Base-by-base conservation (phyloP, 2,329 filamentous ascomycete genomes). In the Lasiodiplodia citricola region DNA sequence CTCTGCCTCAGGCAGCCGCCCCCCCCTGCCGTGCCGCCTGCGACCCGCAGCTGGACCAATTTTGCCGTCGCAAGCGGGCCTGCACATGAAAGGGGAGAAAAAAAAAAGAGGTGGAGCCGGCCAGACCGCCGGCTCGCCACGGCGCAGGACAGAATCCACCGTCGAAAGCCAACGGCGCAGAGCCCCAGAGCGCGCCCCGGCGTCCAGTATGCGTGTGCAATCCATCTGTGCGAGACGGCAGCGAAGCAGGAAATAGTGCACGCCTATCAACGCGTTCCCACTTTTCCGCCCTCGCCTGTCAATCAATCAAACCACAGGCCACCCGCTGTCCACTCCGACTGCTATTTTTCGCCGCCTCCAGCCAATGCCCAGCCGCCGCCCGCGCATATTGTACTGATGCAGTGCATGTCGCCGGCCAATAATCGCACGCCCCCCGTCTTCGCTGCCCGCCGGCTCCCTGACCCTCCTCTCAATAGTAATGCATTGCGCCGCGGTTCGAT, bases 281-380 rank as follows among this genome's bases (percentile, higher is more conserved):
- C 58, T 63, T 63, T 63, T 63, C 28, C 37, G 44, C 3, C n/a
- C 28, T 64, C 44, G 44, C 44, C 60, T 64, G 41, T 37, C 60
- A 51, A 52, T 64, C 60, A 52, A 35, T 50, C 58, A 62, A 62
- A 51, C 31, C 44, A 64, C 58, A 50, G 58, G 41, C 58, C 58
- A 35, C 54, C 7, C 31, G 54, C 54, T 57, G 31, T 31, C 37
- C 54, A 14, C 31, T 18, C 18, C 25, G 23, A 18, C 28, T 63
- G 25, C 60, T 64, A 64, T 64, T 64, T 64, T 64, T 52, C 41
- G 60, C 60, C 6, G 5, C 28, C 8, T 5, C 60, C 60, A 64
- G 60, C 60, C 60, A 64, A 64, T 64, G 44, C 58, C 58, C 44
- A 7, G 5, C n/a, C 58, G 10, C 58, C 25, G 18, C 58, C 44